Evolutionary conservation across 768 basidiomycete genomes (phyloP).

Genomic region (Daedalea quercina): DNA sequence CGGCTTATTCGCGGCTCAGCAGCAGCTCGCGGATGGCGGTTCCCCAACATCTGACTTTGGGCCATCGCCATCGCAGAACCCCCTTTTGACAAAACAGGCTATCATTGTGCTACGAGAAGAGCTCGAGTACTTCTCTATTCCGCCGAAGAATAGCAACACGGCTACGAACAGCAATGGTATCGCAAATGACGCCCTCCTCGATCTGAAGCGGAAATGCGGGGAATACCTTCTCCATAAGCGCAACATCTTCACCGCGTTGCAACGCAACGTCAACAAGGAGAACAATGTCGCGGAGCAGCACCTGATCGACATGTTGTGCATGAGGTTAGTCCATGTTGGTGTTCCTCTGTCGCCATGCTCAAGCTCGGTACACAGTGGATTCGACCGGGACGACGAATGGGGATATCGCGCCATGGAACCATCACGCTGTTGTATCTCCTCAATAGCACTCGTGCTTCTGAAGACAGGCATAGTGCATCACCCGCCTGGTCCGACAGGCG

Average conservation of each 20-base stretch:
- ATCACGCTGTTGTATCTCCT: constrained; percentile 94
- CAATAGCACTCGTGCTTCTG: constrained; percentile 93
- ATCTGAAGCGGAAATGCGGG: constrained; percentile 83
- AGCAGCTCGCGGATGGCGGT: constrained; percentile 68
- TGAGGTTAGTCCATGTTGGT: constrained; percentile 61
- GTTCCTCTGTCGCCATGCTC: background rate
- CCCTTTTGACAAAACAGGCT: constrained; percentile 90
- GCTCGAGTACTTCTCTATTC: constrained; percentile 96
- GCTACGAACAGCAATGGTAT: constrained; percentile 72
- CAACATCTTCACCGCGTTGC: constrained; percentile 95
- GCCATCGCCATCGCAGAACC: constrained; percentile 74
- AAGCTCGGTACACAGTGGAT: constrained; percentile 58
- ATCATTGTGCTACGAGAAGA: constrained; percentile 98
- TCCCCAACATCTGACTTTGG: constrained; percentile 51
- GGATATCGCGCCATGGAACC: constrained; percentile 96
- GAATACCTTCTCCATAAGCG: constrained; percentile 81
- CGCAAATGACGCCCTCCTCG: constrained; percentile 70
- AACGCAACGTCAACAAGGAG: constrained; percentile 98
- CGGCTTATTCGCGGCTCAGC: constrained; percentile 74
- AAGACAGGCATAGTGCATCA: constrained; percentile 93
- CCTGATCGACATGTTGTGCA: constrained; percentile 99
- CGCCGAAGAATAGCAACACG: constrained; percentile 58
- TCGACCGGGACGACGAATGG: constrained; percentile 97
- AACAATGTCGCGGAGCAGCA: constrained; percentile 99
- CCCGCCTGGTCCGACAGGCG: constrained; percentile 41